Evolutionary conservation across 768 basidiomycete genomes (phyloP), one percentile per base, ranked within the genome.

Genomic region (Ramaria sp.): DNA sequence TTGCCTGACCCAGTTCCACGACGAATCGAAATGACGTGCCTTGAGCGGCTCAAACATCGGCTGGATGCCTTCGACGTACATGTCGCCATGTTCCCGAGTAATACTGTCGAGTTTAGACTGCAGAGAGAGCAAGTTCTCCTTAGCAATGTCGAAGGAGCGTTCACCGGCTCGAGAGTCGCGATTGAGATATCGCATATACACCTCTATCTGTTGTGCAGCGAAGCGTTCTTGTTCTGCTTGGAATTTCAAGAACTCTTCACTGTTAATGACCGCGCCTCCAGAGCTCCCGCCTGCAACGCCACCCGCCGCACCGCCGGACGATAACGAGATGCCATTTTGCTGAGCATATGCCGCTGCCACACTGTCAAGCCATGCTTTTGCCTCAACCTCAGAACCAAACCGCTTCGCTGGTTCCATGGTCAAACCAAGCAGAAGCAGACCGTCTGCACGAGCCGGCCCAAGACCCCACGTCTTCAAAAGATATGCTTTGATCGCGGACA

Each of bases 1-100:
- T 73, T 99, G 96, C 59, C 95, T 86, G 46, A 88, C 95, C 96
- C 96, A 99, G 68, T 99, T 99, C 96, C 95, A 99, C 6, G 88
- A 92, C 1, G 95, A 98, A 68, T 98, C 94, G 76, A 99, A 98
- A 67, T 87, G 93, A 47, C 96, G 89, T 12, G 94, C 96, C 72
- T 99, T 98, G 65, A 97, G 77, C 2, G 90, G 85, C 66, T 95
- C 91, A 71, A 99, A 99, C 58, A 81, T 78, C 10, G 96, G 96
- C 66, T 94, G 88, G 59, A 98, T 94, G 45, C 96, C 96, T 33
- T 94, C 86, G 59, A 98, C 75, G 71, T 99, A 99, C 0, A 77
- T 69, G 57, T 98, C 94, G 30, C 96, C 96, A 62, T 99, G 96
- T 67, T 99, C 96, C 60, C 82, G 78, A 46, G 81, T 75, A 67